A percentile compares a stretch with the other conserved stretches of the same genome.
These are phyloP conservation scores for Lepidium didymum DNA, from an alignment of 345 rosid species.

Conservation along the genomic window DNA sequence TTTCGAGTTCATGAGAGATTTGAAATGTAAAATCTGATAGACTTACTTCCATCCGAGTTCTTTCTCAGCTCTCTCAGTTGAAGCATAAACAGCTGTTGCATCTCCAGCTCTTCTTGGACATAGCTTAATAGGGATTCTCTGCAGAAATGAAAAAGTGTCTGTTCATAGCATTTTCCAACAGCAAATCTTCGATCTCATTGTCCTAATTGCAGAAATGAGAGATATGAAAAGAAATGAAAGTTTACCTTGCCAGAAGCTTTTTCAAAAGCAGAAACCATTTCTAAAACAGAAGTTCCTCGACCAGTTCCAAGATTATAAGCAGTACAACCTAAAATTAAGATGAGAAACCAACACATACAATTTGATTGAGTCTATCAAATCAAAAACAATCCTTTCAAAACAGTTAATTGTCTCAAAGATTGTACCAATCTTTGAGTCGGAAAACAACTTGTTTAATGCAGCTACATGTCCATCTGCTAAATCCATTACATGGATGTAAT, in stretches of 20 bases:
- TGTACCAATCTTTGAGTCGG: slow-evolving; percentile 54
- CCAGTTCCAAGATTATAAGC: slow-evolving; percentile 94
- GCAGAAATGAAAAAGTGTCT: neutral
- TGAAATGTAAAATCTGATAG: neutral
- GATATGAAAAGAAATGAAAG: neutral
- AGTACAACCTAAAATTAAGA: slow-evolving; percentile 49
- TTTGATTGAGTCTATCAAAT: neutral
- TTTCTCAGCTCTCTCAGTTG: slow-evolving; percentile 62
- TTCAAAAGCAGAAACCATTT: slow-evolving; percentile 93
- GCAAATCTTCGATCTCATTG: neutral
- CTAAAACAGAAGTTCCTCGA: slow-evolving; percentile 74
- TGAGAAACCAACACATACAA: neutral
- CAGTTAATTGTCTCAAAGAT: neutral
- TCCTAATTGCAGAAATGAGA: neutral
- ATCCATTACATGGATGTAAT: slow-evolving; percentile 95
- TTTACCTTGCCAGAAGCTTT: slow-evolving; percentile 88
- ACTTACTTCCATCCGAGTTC: slow-evolving; percentile 95
- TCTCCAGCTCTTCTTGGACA: slow-evolving; percentile 92
- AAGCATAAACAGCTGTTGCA: slow-evolving; percentile 84
- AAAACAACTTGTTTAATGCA: slow-evolving; percentile 64
- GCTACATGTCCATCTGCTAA: slow-evolving; percentile 93
- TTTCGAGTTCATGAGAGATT: neutral
- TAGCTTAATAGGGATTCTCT: slow-evolving; percentile 78
- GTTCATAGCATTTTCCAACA: neutral
- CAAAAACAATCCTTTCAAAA: neutral